Percentiles rank a stretch among this genome's conserved stretches.
Evolutionary conservation across 1,284 basidiomycete species (phyloP).

Genomic region (Ganoderma sp.): DNA sequence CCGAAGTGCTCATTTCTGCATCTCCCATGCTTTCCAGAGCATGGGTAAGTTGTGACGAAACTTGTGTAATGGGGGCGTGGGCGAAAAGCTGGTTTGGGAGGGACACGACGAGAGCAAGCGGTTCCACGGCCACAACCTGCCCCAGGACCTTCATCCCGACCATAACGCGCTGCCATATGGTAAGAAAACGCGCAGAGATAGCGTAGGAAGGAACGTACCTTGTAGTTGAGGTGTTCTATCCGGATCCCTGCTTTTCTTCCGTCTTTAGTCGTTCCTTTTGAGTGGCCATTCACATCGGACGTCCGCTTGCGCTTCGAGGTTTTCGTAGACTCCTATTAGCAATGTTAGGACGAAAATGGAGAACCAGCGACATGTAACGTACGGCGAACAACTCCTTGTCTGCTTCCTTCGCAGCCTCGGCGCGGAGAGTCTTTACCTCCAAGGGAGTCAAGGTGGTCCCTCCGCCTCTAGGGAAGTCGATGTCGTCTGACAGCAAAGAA

Average conservation of each 20-base stretch:
- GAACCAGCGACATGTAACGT: conserved; percentile 12
- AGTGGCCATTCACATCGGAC: conserved; percentile 52
- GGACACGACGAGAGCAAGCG: conserved; percentile 90
- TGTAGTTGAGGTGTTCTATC: conserved; percentile 95
- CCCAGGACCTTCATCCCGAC: conserved; percentile 89
- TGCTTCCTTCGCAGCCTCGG: conserved; percentile 87
- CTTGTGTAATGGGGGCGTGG: conserved; percentile 94
- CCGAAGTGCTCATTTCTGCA: conserved; percentile 52
- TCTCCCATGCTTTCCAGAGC: conserved; percentile 69
- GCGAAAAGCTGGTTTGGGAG: conserved; percentile 95
- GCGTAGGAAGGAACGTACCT: conserved; percentile 54
- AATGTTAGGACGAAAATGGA: neutral
- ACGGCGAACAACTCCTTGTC: conserved; percentile 80
- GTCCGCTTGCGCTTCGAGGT: conserved; percentile 56
- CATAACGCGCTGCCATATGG: conserved; percentile 66
- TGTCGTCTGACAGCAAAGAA: conserved; percentile 68
- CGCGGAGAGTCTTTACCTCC: conserved; percentile 87
- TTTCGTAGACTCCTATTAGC: conserved; percentile 44
- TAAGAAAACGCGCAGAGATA: neutral
- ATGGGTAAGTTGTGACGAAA: conserved; percentile 84
- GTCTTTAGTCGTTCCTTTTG: conserved; percentile 39
- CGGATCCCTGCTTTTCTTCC: conserved; percentile 59
- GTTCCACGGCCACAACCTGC: conserved; percentile 86
- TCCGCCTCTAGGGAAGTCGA: conserved; percentile 94
- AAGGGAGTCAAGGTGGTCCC: conserved; percentile 84